A percentile compares a stretch with the other conserved stretches of the same genome.
Evolutionary conservation across 2,329 filamentous ascomycete genomes (phyloP).

Genomic region (Apiospora kogelbergensis): DNA sequence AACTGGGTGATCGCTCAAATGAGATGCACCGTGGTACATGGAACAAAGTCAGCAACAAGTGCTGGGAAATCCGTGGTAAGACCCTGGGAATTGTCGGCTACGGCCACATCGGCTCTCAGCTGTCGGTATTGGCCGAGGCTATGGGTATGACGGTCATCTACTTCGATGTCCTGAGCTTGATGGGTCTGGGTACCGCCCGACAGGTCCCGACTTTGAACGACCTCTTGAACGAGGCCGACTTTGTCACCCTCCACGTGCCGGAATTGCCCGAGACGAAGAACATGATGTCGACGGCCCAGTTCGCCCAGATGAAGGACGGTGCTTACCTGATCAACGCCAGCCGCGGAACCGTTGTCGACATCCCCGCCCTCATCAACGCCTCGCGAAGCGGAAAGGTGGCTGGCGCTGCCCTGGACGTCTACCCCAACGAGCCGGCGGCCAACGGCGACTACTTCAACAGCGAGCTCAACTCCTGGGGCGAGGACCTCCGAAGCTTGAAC

Average conservation of each 20-base stretch:
- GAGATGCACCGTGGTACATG: slow-evolving; percentile 94
- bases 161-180: slow-evolving; percentile 91
- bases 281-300: slow-evolving; percentile 79
- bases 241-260: slow-evolving; percentile 92
- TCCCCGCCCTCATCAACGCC: slow-evolving; percentile 84
- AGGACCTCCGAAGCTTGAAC: slow-evolving; percentile 80
- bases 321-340: slow-evolving; percentile 96
- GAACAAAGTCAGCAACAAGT: slow-evolving; percentile 97
- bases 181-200: slow-evolving; percentile 85
- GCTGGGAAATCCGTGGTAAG: slow-evolving; percentile 98
- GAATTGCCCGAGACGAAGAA: slow-evolving; percentile 90
- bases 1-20: slow-evolving; percentile 87
- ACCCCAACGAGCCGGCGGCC: slow-evolving; percentile 86
- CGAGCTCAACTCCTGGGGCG: slow-evolving; percentile 78
- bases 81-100: slow-evolving; percentile 96
- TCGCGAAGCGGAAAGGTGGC: slow-evolving; percentile 85
- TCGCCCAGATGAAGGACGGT: slow-evolving; percentile 88
- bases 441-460: slow-evolving; percentile 96
- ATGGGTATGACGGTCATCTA: slow-evolving; percentile 99
- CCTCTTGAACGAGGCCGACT: slow-evolving; percentile 80
- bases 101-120: slow-evolving; percentile 93
- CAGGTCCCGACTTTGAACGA: slow-evolving; percentile 78
- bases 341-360: slow-evolving; percentile 90
- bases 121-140: slow-evolving; percentile 91
- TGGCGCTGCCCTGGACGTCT: slow-evolving; percentile 95